Evolutionary conservation across 2,329 filamentous ascomycete genomes (phyloP), one percentile per base, ranked within the genome.

Genomic region (Aureobasidium sp.): DNA sequence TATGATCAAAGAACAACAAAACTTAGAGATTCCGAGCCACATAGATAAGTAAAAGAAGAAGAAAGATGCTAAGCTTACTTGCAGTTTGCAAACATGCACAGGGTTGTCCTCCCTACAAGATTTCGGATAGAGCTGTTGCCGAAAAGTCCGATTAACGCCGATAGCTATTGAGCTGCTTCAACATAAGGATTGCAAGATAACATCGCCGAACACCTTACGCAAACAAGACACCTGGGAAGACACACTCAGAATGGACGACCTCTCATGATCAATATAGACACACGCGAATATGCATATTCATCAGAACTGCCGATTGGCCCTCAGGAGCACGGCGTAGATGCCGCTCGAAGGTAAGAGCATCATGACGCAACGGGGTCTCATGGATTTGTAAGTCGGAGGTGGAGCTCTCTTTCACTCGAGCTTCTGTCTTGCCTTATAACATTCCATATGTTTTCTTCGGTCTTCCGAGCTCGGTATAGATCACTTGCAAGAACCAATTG

Each of bases 381-480:
- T 56, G 60, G 50, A 62, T 62, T 62, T 62, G 60, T 62, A 62
- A 62, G 60, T 52, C 51, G 26, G 24, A 34, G 51, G 50, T 43
- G 51, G 51, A 56, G 60, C 51, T 48, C 24, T 51, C 26, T 34
- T 32, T 53, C 44, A 37, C 2, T 15, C 13, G 34, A 47, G 43
- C 50, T 48, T 57, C 13, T 43, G 41, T 24, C 43, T 50, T 34
- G n/a, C 43, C 34, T 50, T 9, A 36, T 39, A 56, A 34, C 44
- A 48, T 43, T 51, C 44, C 48, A 13, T 29, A 57, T 62, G 41
- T 50, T 62, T 27, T 43, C 44, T n/a, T 50, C 59, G 37, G 46
- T 62, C 39, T 47, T 55, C 41, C 32, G 59, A 55, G 39, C 50
- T 55, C 34, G 26, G 24, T 56, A 52, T n/a, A 57, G 50, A 55